Base-by-base conservation (phyloP, 1,284 basidiomycete genomes). In the Neolentinus lepideus region DNA sequence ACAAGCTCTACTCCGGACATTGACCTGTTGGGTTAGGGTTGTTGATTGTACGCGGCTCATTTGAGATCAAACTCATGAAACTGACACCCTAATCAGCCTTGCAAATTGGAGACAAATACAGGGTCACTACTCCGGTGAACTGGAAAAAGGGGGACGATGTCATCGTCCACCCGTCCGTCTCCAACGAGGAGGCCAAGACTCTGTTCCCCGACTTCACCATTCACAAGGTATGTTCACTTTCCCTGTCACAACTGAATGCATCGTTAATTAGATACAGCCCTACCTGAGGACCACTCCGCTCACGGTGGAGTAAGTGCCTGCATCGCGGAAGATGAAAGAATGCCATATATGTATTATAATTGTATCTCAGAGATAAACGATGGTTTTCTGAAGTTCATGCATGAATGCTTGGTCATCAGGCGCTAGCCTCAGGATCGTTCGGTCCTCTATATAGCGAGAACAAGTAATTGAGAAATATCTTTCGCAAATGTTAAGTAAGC, bases 131-230 rank as follows among this genome's bases (percentile, higher is more conserved):
- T 3, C 91, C 90, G 19, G 94, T 92, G 60, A 95, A 98, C 83
- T 98, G 96, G 96, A 83, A 88, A 60, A 86, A 87, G 69, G 94
- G 94, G 50, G 88, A 95, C 16, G 87, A 94, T 67, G 95, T 98
- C 57, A 98, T 99, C 66, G 87, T 99, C 45, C 94, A 98, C 73
- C 90, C 92, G n/a, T 73, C 79, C 8, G 93, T 98, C 52, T 75
- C 72, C 55, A 88, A 89, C 65, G 92, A 95, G 46, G 89, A 98
- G 73, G 95, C 94, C 29, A 88, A 93, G 74, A 85, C 80, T 33
- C 73, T 93, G 59, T 96, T 95, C 87, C 89, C 90, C 50, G 72
- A 87, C 29, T 78, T 79, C 69, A 85, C 74, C 3, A 74, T 79
- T 57, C 84, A 88, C 75, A 80, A 86, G 75, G 88, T 87, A 64